phyloP scores from a whole-genome alignment of 257 asterid species.

The Agastache rugosa region DNA sequence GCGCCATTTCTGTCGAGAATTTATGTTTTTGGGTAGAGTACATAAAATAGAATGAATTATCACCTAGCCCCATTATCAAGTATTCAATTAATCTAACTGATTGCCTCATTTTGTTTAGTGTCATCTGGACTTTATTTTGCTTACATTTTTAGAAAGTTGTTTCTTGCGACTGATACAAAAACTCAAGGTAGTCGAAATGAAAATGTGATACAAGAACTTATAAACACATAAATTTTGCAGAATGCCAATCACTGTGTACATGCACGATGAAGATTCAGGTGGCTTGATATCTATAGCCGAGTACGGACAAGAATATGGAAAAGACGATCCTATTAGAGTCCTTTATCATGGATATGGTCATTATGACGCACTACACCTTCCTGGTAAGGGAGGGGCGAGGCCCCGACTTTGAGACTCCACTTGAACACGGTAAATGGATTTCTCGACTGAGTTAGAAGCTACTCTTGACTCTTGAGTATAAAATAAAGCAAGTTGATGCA shows the following conservation, averaged over 20 bases:
- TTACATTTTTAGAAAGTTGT: no score
- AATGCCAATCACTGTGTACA: conserved; percentile 95
- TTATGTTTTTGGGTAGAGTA: background rate
- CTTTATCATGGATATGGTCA: conserved; percentile 93
- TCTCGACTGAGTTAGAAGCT: conserved; percentile 18
- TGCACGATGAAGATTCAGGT: conserved; percentile 65
- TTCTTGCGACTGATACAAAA: background rate
- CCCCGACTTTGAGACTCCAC: conserved; percentile 58
- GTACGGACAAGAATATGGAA: conserved; percentile 91
- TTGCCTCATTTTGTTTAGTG: background rate
- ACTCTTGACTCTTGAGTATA: background rate
- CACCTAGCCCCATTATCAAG: background rate
- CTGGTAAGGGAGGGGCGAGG: conserved; percentile 55
- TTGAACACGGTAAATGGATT: no score
- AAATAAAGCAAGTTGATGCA: background rate
- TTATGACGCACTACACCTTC: conserved; percentile 78
- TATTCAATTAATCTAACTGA: background rate
- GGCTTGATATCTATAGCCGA: conserved; percentile 91
- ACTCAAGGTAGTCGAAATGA: background rate
- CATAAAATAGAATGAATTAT: background rate
- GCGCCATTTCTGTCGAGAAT: background rate
- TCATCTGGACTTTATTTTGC: background rate
- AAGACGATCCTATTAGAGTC: conserved; percentile 72
- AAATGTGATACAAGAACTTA: conserved; percentile 27
- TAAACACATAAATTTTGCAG: conserved; percentile 46